phyloP scores from a whole-genome alignment of 73 alveolate species.

The Tetrahymena thermophila region DNA sequence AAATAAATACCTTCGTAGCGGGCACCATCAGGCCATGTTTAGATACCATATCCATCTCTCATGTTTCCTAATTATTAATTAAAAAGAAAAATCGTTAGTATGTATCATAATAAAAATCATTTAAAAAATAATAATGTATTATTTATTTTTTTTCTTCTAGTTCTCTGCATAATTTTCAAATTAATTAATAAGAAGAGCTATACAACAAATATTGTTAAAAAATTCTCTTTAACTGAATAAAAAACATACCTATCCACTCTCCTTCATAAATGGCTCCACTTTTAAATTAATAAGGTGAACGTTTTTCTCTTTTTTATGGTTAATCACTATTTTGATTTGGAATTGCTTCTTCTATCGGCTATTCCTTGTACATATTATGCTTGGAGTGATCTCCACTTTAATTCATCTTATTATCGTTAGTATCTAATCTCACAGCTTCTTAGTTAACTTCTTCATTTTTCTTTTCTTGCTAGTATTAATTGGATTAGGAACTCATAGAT shows the following conservation, averaged over 20 bases:
- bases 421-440: neutral
- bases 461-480: neutral
- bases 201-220: neutral
- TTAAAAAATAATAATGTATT: neutral
- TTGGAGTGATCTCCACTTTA: neutral
- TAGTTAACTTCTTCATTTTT: neutral
- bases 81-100: neutral
- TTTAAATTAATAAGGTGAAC: conserved; percentile 11
- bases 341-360: neutral
- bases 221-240: neutral
- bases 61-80: neutral
- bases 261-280: conserved; percentile 51
- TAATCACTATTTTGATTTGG: neutral
- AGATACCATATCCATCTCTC: conserved; percentile 34
- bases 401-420: neutral
- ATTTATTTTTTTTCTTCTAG: neutral
- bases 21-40: conserved; percentile 40
- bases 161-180: neutral
- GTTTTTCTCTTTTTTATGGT: conserved; percentile 1
- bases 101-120: neutral
- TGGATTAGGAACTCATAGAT: neutral
- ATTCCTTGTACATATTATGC: neutral
- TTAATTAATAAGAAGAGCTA: neutral
- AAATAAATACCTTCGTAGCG: conserved; percentile 25
- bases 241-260: conserved; percentile 30